Conservation (phyloP, 805 yeast genomes). For the Helenozyma baotianmanensis region DNA sequence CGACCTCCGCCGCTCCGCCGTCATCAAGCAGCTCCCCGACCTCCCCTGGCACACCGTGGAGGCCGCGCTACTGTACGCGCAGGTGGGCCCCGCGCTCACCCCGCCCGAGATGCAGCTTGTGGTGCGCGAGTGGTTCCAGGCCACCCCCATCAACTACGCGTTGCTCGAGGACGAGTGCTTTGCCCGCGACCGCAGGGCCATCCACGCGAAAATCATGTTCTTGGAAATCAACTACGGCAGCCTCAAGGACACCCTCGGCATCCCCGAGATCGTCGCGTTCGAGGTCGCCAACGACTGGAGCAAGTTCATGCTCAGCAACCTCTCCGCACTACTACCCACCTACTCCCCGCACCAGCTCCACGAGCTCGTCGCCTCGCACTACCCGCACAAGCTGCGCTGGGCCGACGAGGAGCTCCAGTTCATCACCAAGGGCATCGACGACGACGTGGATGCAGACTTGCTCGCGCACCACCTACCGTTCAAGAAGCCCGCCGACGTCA, state of each 20-base stretch:
- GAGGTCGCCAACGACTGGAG: conserved; percentile 9
- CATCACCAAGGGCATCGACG: conserved; percentile 6
- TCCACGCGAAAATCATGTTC: conserved; percentile 8
- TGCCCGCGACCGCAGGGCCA: conserved; percentile 4
- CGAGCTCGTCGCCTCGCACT: conserved; percentile 5
- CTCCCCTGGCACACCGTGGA: conserved; percentile 1
- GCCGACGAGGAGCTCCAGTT: conserved; percentile 6
- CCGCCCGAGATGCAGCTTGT: conserved; percentile 12
- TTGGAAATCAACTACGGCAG: conserved; percentile 12
- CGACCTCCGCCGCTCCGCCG: conserved; percentile 3
- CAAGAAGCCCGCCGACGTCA: conserved; percentile 8
- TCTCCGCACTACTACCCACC: conserved; percentile 8
- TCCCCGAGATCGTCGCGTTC: conserved; percentile 11
- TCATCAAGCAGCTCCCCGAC: conserved; percentile 1
- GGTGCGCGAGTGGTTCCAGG: conserved; percentile 14
- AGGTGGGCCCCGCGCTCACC: conserved; percentile 4
- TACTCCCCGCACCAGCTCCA: conserved; percentile 6
- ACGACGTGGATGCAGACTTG: conserved; percentile 4
- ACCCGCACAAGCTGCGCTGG: conserved; percentile 12
- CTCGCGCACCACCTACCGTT: conserved; percentile 8
- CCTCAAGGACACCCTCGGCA: conserved; percentile 5
- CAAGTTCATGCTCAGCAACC: conserved; percentile 4
- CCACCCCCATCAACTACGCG: conserved; percentile 8
- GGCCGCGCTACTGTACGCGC: neutral
- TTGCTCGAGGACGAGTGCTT: conserved; percentile 13